Base-by-base conservation (phyloP, 306 rosid species). In the Pyrus betulifolia region DNA sequence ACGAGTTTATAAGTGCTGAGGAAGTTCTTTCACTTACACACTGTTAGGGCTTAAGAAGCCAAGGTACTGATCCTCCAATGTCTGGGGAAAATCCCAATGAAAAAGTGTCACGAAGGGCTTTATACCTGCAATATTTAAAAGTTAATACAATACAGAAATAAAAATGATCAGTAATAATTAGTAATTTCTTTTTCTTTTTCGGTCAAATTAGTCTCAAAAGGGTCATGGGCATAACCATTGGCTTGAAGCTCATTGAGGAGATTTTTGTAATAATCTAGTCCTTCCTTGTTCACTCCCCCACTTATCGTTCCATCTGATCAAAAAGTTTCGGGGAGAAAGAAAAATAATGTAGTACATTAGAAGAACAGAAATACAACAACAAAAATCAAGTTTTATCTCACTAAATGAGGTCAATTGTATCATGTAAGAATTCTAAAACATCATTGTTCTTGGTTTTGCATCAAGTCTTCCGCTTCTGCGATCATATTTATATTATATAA, bases 71-170 rank as follows among this genome's bases (percentile, higher is more conserved):
- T 89, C 88, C 63, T 89, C 88, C 55, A 87, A 83, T 13, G 84
- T 85, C 84, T 89, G 94, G 63, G 91, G 94, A 74, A 78, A 72
- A 72, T 89, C 94, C 75, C 80, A 85, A 55, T 89, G 91, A 75
- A 89, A 84, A 27, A 88, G 71, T n/a, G 96, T 91, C 74, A 86
- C 79, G 55, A 89, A 91, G 1, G 96, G 96, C 25, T 83, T 12
- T 60, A 60, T 60, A 27, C 66, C 66, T 60, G 66, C 33, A 60
- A 25, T 60, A 11, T 23, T 11, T 23, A 12, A 57, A 57, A 8
- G 9, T 21, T 10, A 57, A n/a, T 2, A n/a, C 10, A 7, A n/a
- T 2, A n/a, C 4, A 9, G 10, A 19, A n/a, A n/a, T n/a, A 4
- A 57, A 21, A 57, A n/a, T 57, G 25, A 57, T 38, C 42, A 38